phyloP scores from a whole-genome alignment of 1,139 yeast species.

The Yamadazyma triangularis region DNA sequence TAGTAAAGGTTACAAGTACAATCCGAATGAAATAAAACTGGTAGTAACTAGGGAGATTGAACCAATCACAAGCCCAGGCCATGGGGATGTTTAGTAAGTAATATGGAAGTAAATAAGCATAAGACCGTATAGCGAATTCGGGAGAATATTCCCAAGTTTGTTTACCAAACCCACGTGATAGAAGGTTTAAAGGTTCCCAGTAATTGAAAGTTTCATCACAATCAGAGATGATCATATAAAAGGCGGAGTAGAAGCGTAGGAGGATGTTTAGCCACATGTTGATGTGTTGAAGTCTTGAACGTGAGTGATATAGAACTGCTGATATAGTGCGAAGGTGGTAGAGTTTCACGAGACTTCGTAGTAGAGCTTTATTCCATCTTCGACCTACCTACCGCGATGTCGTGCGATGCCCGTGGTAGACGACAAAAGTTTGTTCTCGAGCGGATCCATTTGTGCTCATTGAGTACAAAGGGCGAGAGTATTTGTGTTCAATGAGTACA shows the following conservation, averaged over 20 bases:
- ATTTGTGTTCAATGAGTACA: no score
- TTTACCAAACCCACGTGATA: slow-evolving; percentile 80
- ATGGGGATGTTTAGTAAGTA: slow-evolving; percentile 29
- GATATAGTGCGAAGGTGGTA: no score
- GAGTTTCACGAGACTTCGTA: no score
- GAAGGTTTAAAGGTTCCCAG: slow-evolving; percentile 86
- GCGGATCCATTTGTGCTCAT: no score
- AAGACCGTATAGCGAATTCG: slow-evolving; percentile 80
- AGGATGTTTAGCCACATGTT: no score
- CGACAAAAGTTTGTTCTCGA: no score
- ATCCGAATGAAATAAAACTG: slow-evolving; percentile 55
- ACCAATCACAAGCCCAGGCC: slow-evolving; percentile 10
- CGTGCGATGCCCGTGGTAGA: no score
- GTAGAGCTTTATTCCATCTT: no score
- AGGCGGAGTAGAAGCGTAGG: slow-evolving; percentile 44
- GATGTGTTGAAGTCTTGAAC: no score
- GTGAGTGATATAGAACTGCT: no score
- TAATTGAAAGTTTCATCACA: slow-evolving; percentile 87
- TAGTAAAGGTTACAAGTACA: slow-evolving; percentile 49
- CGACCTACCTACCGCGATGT: no score
- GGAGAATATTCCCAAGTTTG: slow-evolving; percentile 98
- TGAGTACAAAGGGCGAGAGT: no score
- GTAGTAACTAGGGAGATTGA: slow-evolving; percentile 24
- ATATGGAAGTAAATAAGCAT: slow-evolving; percentile 62
- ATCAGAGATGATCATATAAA: slow-evolving; percentile 68